phyloP scores from a whole-genome alignment of 1,139 yeast genomes.

The Geotrichum citri-aurantii region DNA sequence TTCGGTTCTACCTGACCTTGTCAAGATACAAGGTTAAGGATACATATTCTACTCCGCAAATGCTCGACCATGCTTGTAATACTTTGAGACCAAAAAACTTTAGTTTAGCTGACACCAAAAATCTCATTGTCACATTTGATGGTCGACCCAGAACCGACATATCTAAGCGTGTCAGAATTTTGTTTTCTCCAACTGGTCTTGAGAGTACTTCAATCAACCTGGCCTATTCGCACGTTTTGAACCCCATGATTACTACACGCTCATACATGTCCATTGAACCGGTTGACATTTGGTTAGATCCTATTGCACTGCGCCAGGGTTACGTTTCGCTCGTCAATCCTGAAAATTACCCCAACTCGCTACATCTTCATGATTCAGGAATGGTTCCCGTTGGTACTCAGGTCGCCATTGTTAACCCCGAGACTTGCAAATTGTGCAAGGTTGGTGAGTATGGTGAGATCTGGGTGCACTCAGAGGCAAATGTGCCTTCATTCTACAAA shows the following conservation, averaged over 20 bases:
- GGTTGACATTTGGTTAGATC: slow-evolving; percentile 79
- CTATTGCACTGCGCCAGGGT: slow-evolving; percentile 84
- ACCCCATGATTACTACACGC: slow-evolving; percentile 79
- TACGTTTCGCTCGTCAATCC: slow-evolving; percentile 75
- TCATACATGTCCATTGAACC: slow-evolving; percentile 89
- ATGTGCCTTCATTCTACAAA: slow-evolving; percentile 56
- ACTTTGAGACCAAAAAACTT: slow-evolving; percentile 60
- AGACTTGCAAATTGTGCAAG: slow-evolving; percentile 68
- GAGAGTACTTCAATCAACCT: slow-evolving; percentile 68
- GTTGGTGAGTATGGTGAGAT: slow-evolving; percentile 97
- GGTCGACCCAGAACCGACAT: slow-evolving; percentile 64
- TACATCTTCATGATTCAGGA: slow-evolving; percentile 89
- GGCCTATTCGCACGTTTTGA: slow-evolving; percentile 71
- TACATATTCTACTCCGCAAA: slow-evolving; percentile 77
- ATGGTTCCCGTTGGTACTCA: slow-evolving; percentile 94
- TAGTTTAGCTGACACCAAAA: slow-evolving; percentile 58
- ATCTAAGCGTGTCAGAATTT: slow-evolving; percentile 50
- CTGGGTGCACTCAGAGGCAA: slow-evolving; percentile 92
- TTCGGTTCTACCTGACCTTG: slow-evolving; percentile 62
- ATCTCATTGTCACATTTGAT: slow-evolving; percentile 77
- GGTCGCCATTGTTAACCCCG: slow-evolving; percentile 92
- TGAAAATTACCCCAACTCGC: slow-evolving; percentile 56
- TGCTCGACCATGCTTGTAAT: slow-evolving; percentile 69
- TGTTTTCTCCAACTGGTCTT: slow-evolving; percentile 60
- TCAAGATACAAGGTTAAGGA: slow-evolving; percentile 81